Base-by-base conservation (phyloP, 106 monocot genomes). In the Allium fistulosum region DNA sequence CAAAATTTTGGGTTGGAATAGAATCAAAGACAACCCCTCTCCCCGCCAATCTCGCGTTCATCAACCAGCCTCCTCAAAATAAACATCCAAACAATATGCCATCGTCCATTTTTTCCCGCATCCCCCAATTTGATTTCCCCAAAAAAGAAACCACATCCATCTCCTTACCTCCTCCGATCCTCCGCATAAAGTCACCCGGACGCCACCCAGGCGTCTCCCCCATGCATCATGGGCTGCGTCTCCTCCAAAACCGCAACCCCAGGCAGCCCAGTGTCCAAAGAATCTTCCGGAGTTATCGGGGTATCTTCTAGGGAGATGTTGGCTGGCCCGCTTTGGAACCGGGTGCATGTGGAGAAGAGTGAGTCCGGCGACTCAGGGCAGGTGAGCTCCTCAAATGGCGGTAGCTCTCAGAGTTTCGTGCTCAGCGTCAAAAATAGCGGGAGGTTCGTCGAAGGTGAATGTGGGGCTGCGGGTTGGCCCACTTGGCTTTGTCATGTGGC, bases 401-500 rank as follows among this genome's bases (percentile, higher is more conserved):
- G 58, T 0, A 71, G 61, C 58, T 78, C 80, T 2, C 59, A 59
- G 65, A 84, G 84, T 69, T 77, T 81, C 17, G 76, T 68, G 48
- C 59, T 85, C 59, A 76, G 86, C 51, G 37, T 37, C 37, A 37
- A 37, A 37, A 94, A 83, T 57, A 48, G 87, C 26, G 78, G 77
- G 59, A 75, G 70, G 49, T 77, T 79, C 48, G 53, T 83, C 17
- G 90, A 90, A 63, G 94, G 80, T 0, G 94, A 94, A 76, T 84
- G 76, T 62, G 78, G 72, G 22, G 94, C 90, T 1, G 94, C 94
- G 7, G 94, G 94, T 10, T 94, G 94, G 94, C 94, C 94, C 17
- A 51, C 66, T 17, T 94, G 94, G 94, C 87, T 94, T 26, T 79
- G 74, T 51, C 53, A 78, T 10, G 90, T 87, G 49, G 87, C 94